Evolutionary conservation across 2,329 filamentous ascomycete genomes (phyloP), one percentile per base, ranked within the genome.

Genomic region (Allantophomopsis lycopodina): DNA sequence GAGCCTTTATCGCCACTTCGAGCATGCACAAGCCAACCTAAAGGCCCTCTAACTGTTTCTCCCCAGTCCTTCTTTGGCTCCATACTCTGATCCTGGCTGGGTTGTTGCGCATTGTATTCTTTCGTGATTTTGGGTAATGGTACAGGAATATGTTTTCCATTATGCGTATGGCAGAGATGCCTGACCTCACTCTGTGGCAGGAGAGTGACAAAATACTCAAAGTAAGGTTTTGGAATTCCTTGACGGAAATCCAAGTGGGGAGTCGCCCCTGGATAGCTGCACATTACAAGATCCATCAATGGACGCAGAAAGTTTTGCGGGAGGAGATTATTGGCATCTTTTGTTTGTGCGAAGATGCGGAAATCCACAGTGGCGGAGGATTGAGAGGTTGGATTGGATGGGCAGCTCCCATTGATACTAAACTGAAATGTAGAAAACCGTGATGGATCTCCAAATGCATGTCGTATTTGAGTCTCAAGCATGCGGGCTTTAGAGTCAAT

Each of bases 341-440:
- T 52, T 4, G 69, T 65, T 47, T 76, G 64, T 0, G 60, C 59
- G 46, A 69, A 59, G 38, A 66, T 52, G 28, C 64, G 46, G 30
- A 69, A 57, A 35, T 64, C 63, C 1, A 69, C 65, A 1, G 68
- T 71, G 1, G 65, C 66, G 1, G 58, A 58, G 20, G 62, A 60
- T 18, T 69, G 65, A 13, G 55, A 60, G 2, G 48, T 49, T 0
- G 64, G 60, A 30, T 68, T 56, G 1, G 57, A 51, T 1, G 57
- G 50, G 1, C 40, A 54, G 30, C 44, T 58, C 40, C 53, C 68
- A 47, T 59, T 65, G 48, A 3, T 46, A 13, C 23, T 54, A 44
- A 57, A 57, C 36, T 50, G 47, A 33, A 55, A 44, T 23, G 63
- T 60, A n/a, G 55, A 53, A 36, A 57, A 42, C 23, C 54, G 51